These are phyloP conservation scores for Pichia membranifaciens DNA, from an alignment of 805 yeast species.

Conservation along the genomic window DNA sequence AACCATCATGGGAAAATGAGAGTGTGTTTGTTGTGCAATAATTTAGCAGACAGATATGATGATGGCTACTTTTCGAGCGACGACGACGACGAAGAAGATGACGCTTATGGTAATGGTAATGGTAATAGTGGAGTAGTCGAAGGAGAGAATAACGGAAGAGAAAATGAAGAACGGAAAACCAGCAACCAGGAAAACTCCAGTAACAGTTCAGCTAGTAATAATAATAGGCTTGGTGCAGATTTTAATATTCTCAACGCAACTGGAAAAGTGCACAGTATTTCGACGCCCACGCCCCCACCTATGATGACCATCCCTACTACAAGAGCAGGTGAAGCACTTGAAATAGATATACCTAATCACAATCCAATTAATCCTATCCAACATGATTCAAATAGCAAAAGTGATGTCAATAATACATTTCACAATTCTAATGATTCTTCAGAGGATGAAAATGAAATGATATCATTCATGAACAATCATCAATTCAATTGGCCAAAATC, in stretches of 20 bases:
- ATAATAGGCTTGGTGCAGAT: not conserved
- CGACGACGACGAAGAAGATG: slow-evolving; percentile 27
- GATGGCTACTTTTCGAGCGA: slow-evolving; percentile 64
- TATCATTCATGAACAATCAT: slow-evolving; percentile 29
- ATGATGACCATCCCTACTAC: slow-evolving; percentile 79
- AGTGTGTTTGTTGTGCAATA: slow-evolving; percentile 68
- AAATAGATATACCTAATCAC: slow-evolving; percentile 44
- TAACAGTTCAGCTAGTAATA: not conserved
- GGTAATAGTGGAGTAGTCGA: too few species aligned
- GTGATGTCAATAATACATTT: not conserved
- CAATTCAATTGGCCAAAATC: slow-evolving; percentile 28
- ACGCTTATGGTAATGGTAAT: not conserved
- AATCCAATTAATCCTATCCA: not conserved
- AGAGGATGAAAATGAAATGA: slow-evolving; percentile 28
- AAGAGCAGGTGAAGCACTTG: slow-evolving; percentile 70
- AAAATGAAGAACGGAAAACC: too few species aligned
- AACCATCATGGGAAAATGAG: slow-evolving; percentile 63
- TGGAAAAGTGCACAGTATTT: slow-evolving; percentile 17
- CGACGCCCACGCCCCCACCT: slow-evolving; percentile 54
- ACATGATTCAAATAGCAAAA: not conserved
- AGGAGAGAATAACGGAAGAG: too few species aligned
- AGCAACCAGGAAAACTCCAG: too few species aligned
- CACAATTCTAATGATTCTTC: slow-evolving; percentile 7
- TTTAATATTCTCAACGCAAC: not conserved
- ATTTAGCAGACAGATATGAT: slow-evolving; percentile 58